Percentiles rank a stretch among this genome's conserved stretches.
Evolutionary conservation across 331 rosid species (phyloP).

Genomic region (Malus hybrid): DNA sequence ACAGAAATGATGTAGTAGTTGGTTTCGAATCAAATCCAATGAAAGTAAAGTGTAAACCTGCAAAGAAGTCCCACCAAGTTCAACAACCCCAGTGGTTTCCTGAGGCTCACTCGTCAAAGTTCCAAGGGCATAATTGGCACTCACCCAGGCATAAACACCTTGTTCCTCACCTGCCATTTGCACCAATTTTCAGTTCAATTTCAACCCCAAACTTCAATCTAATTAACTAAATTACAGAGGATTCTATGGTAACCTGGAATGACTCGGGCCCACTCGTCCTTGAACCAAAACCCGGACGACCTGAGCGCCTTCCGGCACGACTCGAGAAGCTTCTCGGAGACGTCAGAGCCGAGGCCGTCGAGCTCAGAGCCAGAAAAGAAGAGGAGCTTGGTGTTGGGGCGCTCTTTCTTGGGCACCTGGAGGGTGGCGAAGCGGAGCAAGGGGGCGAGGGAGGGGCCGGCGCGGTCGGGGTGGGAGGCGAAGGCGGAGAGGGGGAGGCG

Average conservation of each 20-base stretch:
- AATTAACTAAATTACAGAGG: too few species aligned
- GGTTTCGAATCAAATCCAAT: not conserved
- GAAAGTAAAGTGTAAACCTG: slow-evolving; percentile 29
- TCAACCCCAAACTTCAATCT: not conserved
- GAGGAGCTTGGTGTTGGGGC: slow-evolving; percentile 26
- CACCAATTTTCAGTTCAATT: not conserved
- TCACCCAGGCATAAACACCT: slow-evolving; percentile 48
- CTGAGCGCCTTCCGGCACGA: slow-evolving; percentile 36
- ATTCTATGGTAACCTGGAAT: slow-evolving; percentile 16
- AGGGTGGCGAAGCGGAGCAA: slow-evolving; percentile 29
- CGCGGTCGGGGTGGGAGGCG: slow-evolving; percentile 3
- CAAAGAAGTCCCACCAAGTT: slow-evolving; percentile 52
- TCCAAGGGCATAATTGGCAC: slow-evolving; percentile 51
- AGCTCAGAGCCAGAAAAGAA: slow-evolving; percentile 25
- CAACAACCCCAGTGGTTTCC: slow-evolving; percentile 44
- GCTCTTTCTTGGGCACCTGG: slow-evolving; percentile 27
- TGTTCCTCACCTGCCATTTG: slow-evolving; percentile 32
- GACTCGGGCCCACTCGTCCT: slow-evolving; percentile 42
- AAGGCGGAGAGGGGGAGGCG: slow-evolving; percentile 11
- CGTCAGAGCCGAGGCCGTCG: slow-evolving; percentile 11
- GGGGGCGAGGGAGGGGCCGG: slow-evolving; percentile 9
- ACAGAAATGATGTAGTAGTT: not conserved
- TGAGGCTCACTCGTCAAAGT: slow-evolving; percentile 32
- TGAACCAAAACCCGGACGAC: slow-evolving; percentile 41
- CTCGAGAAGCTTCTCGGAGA: slow-evolving; percentile 24